Percentiles rank a stretch among this genome's conserved stretches.
Evolutionary conservation across 2,329 filamentous ascomycete genomes (phyloP).

Genomic region (Fusarium ambrosium): DNA sequence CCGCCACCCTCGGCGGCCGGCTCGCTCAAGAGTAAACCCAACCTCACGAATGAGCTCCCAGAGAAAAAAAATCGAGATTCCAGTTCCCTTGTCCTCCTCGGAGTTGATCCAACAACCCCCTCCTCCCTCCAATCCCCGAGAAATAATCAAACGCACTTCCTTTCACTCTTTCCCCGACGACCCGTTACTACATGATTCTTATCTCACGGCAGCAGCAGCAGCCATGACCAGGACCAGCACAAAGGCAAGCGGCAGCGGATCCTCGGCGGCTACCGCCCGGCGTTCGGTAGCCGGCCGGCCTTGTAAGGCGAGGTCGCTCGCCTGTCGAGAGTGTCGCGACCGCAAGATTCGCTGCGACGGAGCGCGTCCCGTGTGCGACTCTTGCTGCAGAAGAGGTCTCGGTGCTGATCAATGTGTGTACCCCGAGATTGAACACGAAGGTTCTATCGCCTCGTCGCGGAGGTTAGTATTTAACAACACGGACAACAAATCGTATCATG

Average conservation of each 20-base stretch:
- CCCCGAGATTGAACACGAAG: constrained; percentile 47
- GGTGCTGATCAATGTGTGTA: constrained; percentile 45
- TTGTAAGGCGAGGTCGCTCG: constrained; percentile 46
- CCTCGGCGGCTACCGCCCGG: constrained; percentile 37
- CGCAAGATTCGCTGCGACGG: constrained; percentile 49
- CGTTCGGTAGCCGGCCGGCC: constrained; percentile 39
- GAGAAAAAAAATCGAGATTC: not conserved
- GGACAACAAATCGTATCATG: not conserved
- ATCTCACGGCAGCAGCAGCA: not conserved
- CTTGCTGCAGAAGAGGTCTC: constrained; percentile 43
- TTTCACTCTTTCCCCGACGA: not conserved
- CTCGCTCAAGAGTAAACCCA: constrained; percentile 4
- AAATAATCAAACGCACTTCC: not conserved
- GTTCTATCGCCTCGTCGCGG: constrained; percentile 46
- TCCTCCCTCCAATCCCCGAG: not conserved
- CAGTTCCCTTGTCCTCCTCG: not conserved
- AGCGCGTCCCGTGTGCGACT: constrained; percentile 46
- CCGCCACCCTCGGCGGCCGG: not conserved
- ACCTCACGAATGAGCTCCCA: constrained; percentile 32
- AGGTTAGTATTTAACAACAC: constrained; percentile 34
- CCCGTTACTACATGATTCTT: not conserved
- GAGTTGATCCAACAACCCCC: not conserved
- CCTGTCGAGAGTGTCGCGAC: constrained; percentile 48
- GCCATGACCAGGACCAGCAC: constrained; percentile 16
- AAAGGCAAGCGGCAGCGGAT: constrained; percentile 28